These are phyloP conservation scores for Aegilops speltoides DNA, from an alignment of 176 grass and related monocot species.

Conservation along the genomic window DNA sequence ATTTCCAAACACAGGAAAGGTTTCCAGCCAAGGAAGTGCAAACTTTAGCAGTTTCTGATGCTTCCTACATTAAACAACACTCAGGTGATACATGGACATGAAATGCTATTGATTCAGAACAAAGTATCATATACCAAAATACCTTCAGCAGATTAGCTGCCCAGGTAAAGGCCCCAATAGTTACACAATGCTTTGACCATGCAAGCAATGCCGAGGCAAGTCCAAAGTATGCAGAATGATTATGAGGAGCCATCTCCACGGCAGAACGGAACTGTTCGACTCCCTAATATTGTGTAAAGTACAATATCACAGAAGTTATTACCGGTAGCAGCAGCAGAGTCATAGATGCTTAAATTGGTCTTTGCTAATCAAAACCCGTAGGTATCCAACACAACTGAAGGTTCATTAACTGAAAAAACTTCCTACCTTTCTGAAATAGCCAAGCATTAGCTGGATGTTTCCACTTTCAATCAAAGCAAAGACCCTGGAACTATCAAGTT, in stretches of 20 bases:
- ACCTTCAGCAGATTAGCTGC: constrained; percentile 86
- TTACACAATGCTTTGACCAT: constrained; percentile 73
- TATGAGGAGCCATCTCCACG: constrained; percentile 72
- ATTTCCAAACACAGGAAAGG: constrained; percentile 88
- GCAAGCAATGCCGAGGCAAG: constrained; percentile 85
- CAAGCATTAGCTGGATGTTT: constrained; percentile 86
- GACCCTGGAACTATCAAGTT: constrained; percentile 73
- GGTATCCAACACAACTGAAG: constrained; percentile 15
- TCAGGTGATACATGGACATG: not conserved
- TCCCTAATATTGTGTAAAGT: constrained; percentile 51
- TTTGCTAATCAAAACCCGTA: constrained; percentile 19
- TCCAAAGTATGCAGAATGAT: constrained; percentile 82
- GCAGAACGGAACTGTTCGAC: constrained; percentile 82
- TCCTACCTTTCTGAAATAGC: constrained; percentile 93
- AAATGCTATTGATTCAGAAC: constrained; percentile 6
- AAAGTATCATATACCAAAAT: constrained; percentile 37
- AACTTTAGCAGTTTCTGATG: constrained; percentile 63
- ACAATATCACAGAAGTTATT: constrained; percentile 25
- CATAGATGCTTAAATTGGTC: not conserved
- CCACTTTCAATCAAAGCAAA: constrained; percentile 94
- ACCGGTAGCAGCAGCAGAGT: constrained; percentile 1
- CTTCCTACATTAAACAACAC: constrained; percentile 59
- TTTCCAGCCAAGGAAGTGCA: constrained; percentile 70
- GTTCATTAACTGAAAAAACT: not conserved
- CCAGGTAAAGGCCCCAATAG: constrained; percentile 80